Percentiles rank a stretch among this genome's conserved stretches.
Evolutionary conservation across 139 green algal species (phyloP).

Genomic region (Coccomyxa sp.): DNA sequence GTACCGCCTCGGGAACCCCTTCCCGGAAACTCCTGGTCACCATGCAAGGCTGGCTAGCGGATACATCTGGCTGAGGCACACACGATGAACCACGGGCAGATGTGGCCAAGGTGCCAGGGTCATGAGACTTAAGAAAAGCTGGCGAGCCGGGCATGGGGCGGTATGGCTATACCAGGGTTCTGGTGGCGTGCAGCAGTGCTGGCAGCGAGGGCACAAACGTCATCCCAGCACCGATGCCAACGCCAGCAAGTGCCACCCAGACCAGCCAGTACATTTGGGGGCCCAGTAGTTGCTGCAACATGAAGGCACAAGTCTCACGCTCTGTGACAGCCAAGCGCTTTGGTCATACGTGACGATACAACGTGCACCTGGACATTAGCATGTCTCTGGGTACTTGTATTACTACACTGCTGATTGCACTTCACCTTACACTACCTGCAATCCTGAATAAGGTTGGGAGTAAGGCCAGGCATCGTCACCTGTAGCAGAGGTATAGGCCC

Average conservation of each 20-base stretch:
- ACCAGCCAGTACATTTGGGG: neutral
- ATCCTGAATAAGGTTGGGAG: no score
- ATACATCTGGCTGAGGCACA: neutral
- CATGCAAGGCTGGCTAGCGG: neutral
- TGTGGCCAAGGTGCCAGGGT: neutral
- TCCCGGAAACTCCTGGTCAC: neutral
- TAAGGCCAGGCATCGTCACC: no score
- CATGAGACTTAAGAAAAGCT: neutral
- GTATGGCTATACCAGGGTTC: neutral
- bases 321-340: no score
- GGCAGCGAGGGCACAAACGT: neutral
- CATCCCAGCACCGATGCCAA: neutral
- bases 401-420: no score
- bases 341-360: no score
- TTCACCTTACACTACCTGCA: no score
- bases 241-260: neutral
- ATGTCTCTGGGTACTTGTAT: no score
- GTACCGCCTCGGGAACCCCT: no score
- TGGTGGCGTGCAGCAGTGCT: neutral
- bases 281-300: neutral
- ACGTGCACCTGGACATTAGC: no score
- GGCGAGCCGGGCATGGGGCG: neutral
- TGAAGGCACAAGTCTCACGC: no score
- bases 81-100: neutral
- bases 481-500: neutral